Evolutionary conservation across 805 yeast species (phyloP), one percentile per base, ranked within the genome.

Genomic region (Allodekkera sacchari): DNA sequence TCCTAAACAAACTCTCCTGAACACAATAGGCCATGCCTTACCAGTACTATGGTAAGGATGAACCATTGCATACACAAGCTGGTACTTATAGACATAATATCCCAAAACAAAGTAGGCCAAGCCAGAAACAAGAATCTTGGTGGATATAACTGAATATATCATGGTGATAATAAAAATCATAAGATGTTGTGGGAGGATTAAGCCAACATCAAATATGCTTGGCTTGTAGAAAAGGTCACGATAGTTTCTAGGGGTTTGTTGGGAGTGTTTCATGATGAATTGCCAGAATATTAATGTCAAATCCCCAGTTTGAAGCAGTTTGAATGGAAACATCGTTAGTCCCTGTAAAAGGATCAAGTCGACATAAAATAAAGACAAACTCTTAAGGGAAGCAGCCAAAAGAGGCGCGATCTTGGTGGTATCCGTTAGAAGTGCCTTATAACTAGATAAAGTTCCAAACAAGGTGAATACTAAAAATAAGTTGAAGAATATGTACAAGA

Each of bases 261-360:
- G 52, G 21, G 61, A 31, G 28, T 32, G 42, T 16, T 57, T 37
- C 53, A 55, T 22, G 38, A 62, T 34, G 52, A 64, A 47, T 53
- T 54, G 43, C 68, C 61, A 55, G 27, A 68, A 66, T 11, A 71
- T 45, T 16, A 66, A 43, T 4, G 64, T 57, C 22, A 74, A 57
- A 47, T 74, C 79, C 13, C 77, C 75, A 25, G 68, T 53, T 47
- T 74, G 80, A 10, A 73, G 54, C 25, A 73, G 55, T 33, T 70
- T 64, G 26, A 72, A 68, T 4, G 79, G 79, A 42, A 73, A 70
- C 76, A 74, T 71, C 1, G 75, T 74, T 31, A 74, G 45, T 0
- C 87, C 92, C 52, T 82, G 92, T 35, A 81, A 64, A 15, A 81
- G 60, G 36, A 81, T 80, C 54, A 73, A 61, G 46, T 73, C 74